Base-by-base conservation (phyloP, 345 rosid species). In the Eucalyptus viminalis region DNA sequence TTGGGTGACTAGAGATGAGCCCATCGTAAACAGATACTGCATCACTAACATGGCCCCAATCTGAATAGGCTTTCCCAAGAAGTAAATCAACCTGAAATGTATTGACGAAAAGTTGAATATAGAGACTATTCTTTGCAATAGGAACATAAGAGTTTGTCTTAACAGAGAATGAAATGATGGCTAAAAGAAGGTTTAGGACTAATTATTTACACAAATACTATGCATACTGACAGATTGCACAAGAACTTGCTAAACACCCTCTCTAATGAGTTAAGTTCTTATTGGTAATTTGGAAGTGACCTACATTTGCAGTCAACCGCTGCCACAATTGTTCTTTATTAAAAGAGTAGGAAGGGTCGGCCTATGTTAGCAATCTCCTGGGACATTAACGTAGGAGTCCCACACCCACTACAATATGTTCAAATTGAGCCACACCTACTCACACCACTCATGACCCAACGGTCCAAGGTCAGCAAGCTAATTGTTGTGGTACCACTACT, bases 1-100 rank as follows among this genome's bases (percentile, higher is more conserved):
- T 94, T 14, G 99, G 99, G 90, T 97, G 93, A 86, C 88, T 91
- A 88, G 96, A 91, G 93, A 97, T 97, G 80, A 97, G 94, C 91
- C 92, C 93, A 91, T 97, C 96, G 90, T 97, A 97, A 89, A 97
- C 96, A 89, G 99, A 93, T 58, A 95, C 93, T 53, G 99, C 99
- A 94, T 97, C 99, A 89, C 97, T 95, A 88, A 97, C 89, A 91
- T 95, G 98, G 60, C 99, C 97, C 97, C 98, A 96, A 80, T 94
- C 98, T 89, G 99, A 97, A 90, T 97, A 97, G 49, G 98, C 99
- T 94, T 97, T 97, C 85, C 99, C 99, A 58, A 97, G 95, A 89
- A 97, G 98, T 76, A 97, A 93, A 89, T 96, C 97, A 72, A 97
- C 95, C 99, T 97, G 92, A 88, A 88, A 92, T 87, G 31, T 43